These are phyloP conservation scores for Venturia nashicola DNA, from an alignment of 2,329 filamentous ascomycete species.

Conservation along the genomic window DNA sequence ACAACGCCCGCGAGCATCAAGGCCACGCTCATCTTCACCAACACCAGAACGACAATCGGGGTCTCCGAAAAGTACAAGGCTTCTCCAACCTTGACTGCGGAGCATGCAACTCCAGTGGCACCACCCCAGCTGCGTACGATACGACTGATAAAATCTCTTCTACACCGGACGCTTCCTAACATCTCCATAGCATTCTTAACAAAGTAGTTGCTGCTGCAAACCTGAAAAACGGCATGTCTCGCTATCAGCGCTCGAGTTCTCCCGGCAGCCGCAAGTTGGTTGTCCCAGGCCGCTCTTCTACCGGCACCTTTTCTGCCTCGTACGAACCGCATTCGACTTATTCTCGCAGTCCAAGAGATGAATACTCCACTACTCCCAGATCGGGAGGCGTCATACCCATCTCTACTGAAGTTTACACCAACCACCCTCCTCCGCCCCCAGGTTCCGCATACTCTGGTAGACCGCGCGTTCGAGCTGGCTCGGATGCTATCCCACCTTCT, in stretches of 20 bases:
- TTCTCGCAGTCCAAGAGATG: constrained; percentile 3
- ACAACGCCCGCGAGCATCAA: not conserved
- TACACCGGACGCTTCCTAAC: not conserved
- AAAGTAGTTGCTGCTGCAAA: constrained; percentile 3
- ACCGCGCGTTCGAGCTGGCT: constrained; percentile 25
- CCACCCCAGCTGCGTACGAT: not conserved
- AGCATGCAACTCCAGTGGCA: not conserved
- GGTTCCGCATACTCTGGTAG: constrained; percentile 31
- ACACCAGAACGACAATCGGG: not conserved
- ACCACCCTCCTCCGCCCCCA: constrained; percentile 1
- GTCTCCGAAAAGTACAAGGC: not conserved
- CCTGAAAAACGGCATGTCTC: constrained; percentile 3
- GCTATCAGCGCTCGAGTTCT: constrained; percentile 8
- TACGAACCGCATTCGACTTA: constrained; percentile 6
- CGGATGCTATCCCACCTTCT: constrained; percentile 12
- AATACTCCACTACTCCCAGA: constrained; percentile 2
- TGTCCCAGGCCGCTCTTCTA: constrained; percentile 9
- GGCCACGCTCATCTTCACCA: not conserved
- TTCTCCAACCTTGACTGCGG: not conserved
- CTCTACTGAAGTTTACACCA: constrained; percentile 8
- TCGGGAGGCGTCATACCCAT: constrained; percentile 10
- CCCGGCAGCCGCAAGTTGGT: constrained; percentile 8
- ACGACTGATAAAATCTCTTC: too few relatives aligned
- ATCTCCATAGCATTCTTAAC: not conserved
- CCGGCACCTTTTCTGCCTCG: constrained; percentile 5